Base-by-base conservation (phyloP, 192 early-diverging fungal species). In the Coemansia sp. region DNA sequence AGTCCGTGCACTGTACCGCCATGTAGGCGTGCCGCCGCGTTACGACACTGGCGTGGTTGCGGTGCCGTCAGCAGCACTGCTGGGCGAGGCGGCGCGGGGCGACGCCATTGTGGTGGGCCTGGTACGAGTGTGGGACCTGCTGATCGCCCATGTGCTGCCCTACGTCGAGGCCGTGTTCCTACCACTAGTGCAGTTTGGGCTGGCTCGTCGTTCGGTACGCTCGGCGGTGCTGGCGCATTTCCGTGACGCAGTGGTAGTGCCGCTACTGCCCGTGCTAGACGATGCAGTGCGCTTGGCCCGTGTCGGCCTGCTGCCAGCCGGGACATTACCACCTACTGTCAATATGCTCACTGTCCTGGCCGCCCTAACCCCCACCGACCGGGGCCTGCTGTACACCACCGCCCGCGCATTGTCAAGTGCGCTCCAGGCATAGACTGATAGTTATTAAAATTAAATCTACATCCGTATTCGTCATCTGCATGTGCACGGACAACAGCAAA, bases 101-200 rank as follows among this genome's bases (percentile, higher is more conserved):
- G 86, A 89, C 36, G 80, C 62, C 14, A 46, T 89, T 27, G 72
- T 83, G 6, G 79, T 75, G 4, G 80, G 85, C 2, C 37, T 91
- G 28, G 83, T 85, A 3, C 80, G 83, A 26, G 78, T 84, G 27
- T 94, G 91, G 91, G 82, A 78, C 11, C 85, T 87, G 51, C 83
- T 87, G 53, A 87, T 83, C 47, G 82, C 84, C 7, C 87, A 85
- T 19, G 87, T 88, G 9, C 56, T 94, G 23, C 91, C 91, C 47
- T 89, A 86, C 44, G 69, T 94, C 44, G 85, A 94, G 51, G 91
- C 82, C 3, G 88, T 89, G 16, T 91, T 94, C 56, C 68, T 91
- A 3, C 91, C 91, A 8, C 47, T 90, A 10, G 65, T 43, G 31
- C 48, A 56, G 39, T 72, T 60, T 35, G 22, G 35, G 3, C 18